Evolutionary conservation across 2,329 filamentous ascomycete species (phyloP), one percentile per base, ranked within the genome.

Genomic region (Sporothrix sp.): DNA sequence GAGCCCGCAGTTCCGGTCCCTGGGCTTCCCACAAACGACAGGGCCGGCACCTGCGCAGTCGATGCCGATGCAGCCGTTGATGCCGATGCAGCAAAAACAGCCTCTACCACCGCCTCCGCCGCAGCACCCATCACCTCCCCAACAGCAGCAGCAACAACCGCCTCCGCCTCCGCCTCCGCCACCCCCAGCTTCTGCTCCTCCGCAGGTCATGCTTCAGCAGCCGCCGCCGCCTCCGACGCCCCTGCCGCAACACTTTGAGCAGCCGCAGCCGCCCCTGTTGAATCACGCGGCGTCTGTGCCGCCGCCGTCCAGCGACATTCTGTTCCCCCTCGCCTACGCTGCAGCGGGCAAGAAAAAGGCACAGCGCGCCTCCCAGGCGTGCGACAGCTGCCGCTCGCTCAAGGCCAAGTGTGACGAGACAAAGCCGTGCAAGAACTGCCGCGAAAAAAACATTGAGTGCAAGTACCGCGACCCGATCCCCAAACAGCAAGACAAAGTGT

Each of bases 351-450:
- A 81, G 63, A 74, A 79, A 60, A 82, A 82, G 66, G 77, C 78
- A n/a, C 79, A 80, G 47, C 71, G 79, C 58, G 79, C 79, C 27
- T 81, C 79, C 8, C 79, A 83, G 83, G 93, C 93, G 33, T 98
- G 93, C 66, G 89, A 95, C 61, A 87, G 84, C 65, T 95, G 89
- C 67, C 82, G 89, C 52, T 78, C 85, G 54, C 76, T 91, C 35
- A 95, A 95, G 66, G 88, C 88, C 13, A 95, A 95, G 67, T 95
- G 89, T 64, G 88, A 95, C 60, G 89, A 95, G 70, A 82, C 82
- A 10, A 82, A 85, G 57, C 89, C 85, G 2, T 84, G 85, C 60
- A 91, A 88, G 62, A 87, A 84, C 60, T 98, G 93, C 65, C 85
- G 84, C 60, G 90, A 97, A 58, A 94, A 94, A 63, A 82, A 78